Evolutionary conservation across 495 filamentous ascomycete species (phyloP).

Genomic region (Talaromyces proteolyticus): DNA sequence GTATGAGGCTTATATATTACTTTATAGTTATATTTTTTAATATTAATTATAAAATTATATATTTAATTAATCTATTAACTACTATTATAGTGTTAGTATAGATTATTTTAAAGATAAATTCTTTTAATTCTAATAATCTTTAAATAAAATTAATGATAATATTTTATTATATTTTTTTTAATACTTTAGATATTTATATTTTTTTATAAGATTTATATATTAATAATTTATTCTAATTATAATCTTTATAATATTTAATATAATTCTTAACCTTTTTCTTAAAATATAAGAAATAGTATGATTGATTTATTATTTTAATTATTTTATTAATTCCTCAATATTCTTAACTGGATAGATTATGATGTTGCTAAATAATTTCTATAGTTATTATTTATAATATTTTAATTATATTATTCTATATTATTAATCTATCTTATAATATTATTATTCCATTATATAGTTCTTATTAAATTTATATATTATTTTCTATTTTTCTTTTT

Average conservation of each 20-base stretch:
- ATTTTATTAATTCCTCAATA: conserved; percentile 2
- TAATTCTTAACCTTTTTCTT: too few species aligned
- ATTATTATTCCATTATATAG: background rate
- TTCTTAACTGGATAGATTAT: background rate
- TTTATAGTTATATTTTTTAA: background rate
- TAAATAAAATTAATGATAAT: background rate
- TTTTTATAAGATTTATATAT: conserved; percentile 6
- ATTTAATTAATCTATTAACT: background rate
- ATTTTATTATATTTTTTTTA: conserved; percentile 5
- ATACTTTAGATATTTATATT: conserved; percentile 7
- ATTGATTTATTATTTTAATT: conserved; percentile 5
- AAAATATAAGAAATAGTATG: conserved; percentile 4
- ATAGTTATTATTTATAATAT: conserved; percentile 1
- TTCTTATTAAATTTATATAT: background rate
- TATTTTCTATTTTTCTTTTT: background rate
- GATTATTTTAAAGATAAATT: conserved; percentile 2
- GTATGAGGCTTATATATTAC: background rate
- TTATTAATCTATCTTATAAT: conserved; percentile 6
- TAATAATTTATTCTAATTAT: background rate
- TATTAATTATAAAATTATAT: background rate
- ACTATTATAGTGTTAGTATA: background rate
- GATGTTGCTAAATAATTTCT: conserved; percentile 4
- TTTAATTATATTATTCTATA: conserved; percentile 9
- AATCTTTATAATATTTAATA: conserved; percentile 2
- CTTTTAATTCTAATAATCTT: background rate